phyloP scores from a whole-genome alignment of 768 basidiomycete species.

The Scleroderma bovista region DNA sequence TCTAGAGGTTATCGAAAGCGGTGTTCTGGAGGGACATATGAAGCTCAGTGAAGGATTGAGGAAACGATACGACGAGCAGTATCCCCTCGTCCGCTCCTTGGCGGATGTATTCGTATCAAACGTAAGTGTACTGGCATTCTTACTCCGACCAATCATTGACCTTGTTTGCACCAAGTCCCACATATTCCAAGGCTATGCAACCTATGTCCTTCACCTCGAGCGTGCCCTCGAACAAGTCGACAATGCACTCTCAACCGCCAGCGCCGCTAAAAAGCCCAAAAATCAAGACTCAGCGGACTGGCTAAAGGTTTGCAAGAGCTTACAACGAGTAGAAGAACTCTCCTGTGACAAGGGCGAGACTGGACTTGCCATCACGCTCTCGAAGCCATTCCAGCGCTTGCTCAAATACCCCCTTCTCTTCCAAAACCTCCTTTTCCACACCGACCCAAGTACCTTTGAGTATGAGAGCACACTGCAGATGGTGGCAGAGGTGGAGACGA shows the following conservation, averaged over 20 bases:
- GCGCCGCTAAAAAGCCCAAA: slow-evolving; percentile 68
- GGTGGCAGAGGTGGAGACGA: slow-evolving; percentile 95
- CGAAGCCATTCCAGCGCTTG: slow-evolving; percentile 94
- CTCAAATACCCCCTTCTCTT: slow-evolving; percentile 97
- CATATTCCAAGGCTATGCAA: slow-evolving; percentile 90
- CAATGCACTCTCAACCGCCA: slow-evolving; percentile 58
- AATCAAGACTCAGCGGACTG: slow-evolving; percentile 78
- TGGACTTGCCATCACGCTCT: slow-evolving; percentile 89
- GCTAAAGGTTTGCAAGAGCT: slow-evolving; percentile 67
- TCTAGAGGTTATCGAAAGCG: slow-evolving; percentile 79
- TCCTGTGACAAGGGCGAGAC: slow-evolving; percentile 89
- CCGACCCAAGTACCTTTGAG: slow-evolving; percentile 95
- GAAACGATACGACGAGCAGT: slow-evolving; percentile 94
- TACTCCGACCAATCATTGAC: slow-evolving; percentile 11
- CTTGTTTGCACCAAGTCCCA: slow-evolving; percentile 57
- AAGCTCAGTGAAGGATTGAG: slow-evolving; percentile 77
- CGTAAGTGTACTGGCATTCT: slow-evolving; percentile 44
- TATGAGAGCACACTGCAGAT: slow-evolving; percentile 95
- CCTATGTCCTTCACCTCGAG: slow-evolving; percentile 92
- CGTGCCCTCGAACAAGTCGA: slow-evolving; percentile 86
- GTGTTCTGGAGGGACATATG: slow-evolving; percentile 86
- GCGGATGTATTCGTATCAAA: slow-evolving; percentile 96
- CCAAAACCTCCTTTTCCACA: slow-evolving; percentile 95
- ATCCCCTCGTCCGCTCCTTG: slow-evolving; percentile 84
- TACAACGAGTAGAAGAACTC: slow-evolving; percentile 72